Base-by-base conservation (phyloP, 192 early-diverging fungal genomes). In the Ambispora gerdemannii region DNA sequence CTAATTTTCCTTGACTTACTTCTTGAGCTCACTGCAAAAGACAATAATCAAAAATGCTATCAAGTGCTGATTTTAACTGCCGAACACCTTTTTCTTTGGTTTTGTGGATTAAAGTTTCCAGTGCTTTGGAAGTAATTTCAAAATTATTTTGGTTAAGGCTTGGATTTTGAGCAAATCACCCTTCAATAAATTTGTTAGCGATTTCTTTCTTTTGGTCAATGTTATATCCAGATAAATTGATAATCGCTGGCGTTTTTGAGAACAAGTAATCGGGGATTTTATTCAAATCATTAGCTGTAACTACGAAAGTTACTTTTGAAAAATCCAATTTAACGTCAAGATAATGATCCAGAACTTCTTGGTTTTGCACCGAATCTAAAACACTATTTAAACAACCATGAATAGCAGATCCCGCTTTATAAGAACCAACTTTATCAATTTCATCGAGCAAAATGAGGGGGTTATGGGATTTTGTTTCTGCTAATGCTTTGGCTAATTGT, bases 361-460 rank as follows among this genome's bases (percentile, higher is more conserved):
- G 53, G 53, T 56, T 56, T 20, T 56, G 53, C 4, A 7, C 25
- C 8, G 53, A 22, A 27, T 56, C 53, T 6, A 56, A 22, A 20
- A 56, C 4, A 56, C 4, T 4, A 19, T 22, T 19, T 56, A 56
- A 27, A 27, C 7, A 11, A 20, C 24, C 25, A 22, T 56, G 53
- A 20, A 56, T 10, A 27, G n/a, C 4, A 27, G 53, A n/a, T n/a
- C n/a, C n/a, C n/a, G n/a, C n/a, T n/a, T n/a, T n/a, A n/a, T n/a
- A n/a, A n/a, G n/a, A n/a, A n/a, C n/a, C n/a, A n/a, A n/a, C n/a
- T 56, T 56, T 56, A 56, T 56, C 53, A 56, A 56, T 56, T 56
- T 56, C 53, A 27, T 56, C 53, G 6, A 56, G 53, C 25, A 56
- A 56, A 27, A 56, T 56, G 17, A 56, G 6, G 8, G 53, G 53